Conservation (phyloP, 2,329 filamentous ascomycete species). For the Penicillium sp. region DNA sequence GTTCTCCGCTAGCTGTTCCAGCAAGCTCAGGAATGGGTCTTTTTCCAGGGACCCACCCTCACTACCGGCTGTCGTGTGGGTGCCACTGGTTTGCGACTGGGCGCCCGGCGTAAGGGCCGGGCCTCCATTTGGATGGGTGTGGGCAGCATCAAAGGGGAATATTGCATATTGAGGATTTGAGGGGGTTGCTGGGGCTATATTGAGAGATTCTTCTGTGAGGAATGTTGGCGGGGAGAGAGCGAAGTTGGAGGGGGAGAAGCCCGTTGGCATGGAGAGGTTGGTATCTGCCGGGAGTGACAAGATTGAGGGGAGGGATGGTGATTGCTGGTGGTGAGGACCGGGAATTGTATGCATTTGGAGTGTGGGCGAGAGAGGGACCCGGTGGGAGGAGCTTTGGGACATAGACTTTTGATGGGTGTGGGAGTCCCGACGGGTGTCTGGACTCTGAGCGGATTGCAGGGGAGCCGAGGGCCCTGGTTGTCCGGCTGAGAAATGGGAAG, state of each 20-base stretch:
- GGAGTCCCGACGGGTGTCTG: conserved; percentile 13
- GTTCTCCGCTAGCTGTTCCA: conserved; percentile 80
- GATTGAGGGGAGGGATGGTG: conserved; percentile 14
- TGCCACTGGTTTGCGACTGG: conserved; percentile 42
- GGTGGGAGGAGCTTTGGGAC: conserved; percentile 3
- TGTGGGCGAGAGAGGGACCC: conserved; percentile 11
- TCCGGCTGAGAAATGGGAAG: conserved; percentile 14
- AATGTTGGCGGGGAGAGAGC: conserved; percentile 34
- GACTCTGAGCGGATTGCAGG: conserved; percentile 9
- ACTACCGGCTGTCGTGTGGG: conserved; percentile 40
- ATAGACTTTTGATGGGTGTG: conserved; percentile 5
- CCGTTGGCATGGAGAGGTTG: conserved; percentile 28
- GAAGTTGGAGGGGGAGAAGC: conserved; percentile 42
- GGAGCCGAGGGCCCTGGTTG: conserved; percentile 7
- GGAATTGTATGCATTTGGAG: conserved; percentile 15
- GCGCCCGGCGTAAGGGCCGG: conserved; percentile 39
- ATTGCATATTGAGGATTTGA: conserved; percentile 37
- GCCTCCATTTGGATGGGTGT: conserved; percentile 11
- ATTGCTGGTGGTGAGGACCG: conserved; percentile 13
- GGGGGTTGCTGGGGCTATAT: conserved; percentile 30
- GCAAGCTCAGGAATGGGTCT: conserved; percentile 72
- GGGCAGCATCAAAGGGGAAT: conserved; percentile 36
- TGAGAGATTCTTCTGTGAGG: conserved; percentile 28
- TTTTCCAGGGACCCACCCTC: conserved; percentile 58
- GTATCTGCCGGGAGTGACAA: conserved; percentile 12